Conservation (phyloP, 352 stramenopile genomes). For the Phytophthora rubi region DNA sequence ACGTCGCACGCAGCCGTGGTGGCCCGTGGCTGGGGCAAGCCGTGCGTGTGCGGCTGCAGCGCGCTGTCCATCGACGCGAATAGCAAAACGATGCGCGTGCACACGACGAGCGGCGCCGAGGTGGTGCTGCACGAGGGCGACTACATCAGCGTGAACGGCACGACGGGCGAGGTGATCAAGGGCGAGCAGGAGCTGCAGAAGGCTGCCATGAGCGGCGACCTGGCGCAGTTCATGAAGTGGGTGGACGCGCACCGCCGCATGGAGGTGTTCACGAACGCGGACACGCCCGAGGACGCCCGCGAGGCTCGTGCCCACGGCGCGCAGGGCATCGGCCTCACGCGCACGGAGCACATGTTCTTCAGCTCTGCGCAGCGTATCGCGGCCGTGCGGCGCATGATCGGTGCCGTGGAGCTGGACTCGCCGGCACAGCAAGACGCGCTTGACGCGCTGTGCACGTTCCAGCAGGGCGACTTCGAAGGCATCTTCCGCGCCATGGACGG, state of each 20-base stretch:
- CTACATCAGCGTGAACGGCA: conserved; percentile 35
- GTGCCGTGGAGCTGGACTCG: conserved; percentile 34
- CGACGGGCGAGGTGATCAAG: conserved; percentile 34
- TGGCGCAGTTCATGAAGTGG: conserved; percentile 36
- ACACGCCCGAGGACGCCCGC: conserved; percentile 29
- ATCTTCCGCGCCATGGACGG: conserved; percentile 35
- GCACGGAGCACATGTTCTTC: conserved; percentile 39
- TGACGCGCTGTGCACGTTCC: conserved; percentile 28
- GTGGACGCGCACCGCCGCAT: conserved; percentile 37
- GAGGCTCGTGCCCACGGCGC: conserved; percentile 27
- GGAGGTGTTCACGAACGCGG: conserved; percentile 34
- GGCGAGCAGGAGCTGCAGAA: conserved; percentile 30
- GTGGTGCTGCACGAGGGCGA: conserved; percentile 26
- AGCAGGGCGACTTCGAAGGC: conserved; percentile 33
- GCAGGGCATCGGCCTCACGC: conserved; percentile 32
- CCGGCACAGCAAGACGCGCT: conserved; percentile 30
- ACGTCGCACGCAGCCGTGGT: background rate
- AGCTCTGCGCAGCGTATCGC: conserved; percentile 27
- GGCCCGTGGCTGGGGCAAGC: conserved; percentile 17
- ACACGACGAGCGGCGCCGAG: conserved; percentile 11
- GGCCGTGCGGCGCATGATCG: conserved; percentile 33
- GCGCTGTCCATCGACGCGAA: conserved; percentile 29
- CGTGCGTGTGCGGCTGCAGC: conserved; percentile 32
- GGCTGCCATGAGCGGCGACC: conserved; percentile 23
- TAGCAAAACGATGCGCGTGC: conserved; percentile 28